Percentiles rank a stretch among this genome's conserved stretches.
phyloP scores from a whole-genome alignment of 116 monocot genomes.

The Zostera marina region DNA sequence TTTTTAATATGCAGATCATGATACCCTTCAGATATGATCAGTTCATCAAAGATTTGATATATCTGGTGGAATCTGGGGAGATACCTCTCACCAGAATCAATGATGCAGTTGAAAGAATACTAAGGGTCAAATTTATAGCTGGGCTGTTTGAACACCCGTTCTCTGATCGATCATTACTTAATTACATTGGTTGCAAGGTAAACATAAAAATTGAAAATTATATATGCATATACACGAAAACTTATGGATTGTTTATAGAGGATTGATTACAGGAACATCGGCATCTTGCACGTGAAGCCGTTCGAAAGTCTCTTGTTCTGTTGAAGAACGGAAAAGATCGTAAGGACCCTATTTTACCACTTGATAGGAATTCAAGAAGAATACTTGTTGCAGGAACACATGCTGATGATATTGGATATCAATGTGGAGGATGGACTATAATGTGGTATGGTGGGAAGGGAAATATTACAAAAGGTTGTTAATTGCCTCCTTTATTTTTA shows the following conservation, averaged over 20 bases:
- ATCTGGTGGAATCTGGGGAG: constrained; percentile 65
- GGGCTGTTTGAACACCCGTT: constrained; percentile 82
- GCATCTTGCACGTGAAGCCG: constrained; percentile 58
- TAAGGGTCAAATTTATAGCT: constrained; percentile 75
- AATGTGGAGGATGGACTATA: constrained; percentile 95
- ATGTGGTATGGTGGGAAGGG: constrained; percentile 58
- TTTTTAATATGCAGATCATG: constrained; percentile 39
- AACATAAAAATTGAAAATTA: background rate
- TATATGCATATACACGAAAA: too few species aligned
- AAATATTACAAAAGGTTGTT: constrained; percentile 42
- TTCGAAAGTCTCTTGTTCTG: constrained; percentile 71
- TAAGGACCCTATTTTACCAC: constrained; percentile 45
- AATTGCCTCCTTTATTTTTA: background rate
- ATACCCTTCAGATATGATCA: constrained; percentile 53
- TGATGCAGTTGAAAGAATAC: constrained; percentile 73
- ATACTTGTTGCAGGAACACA: constrained; percentile 65
- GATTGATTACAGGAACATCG: constrained; percentile 45
- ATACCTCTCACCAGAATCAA: constrained; percentile 65
- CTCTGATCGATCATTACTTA: constrained; percentile 48
- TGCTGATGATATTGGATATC: constrained; percentile 83
- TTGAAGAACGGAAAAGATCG: constrained; percentile 69
- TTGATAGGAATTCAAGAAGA: constrained; percentile 55
- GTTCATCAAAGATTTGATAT: constrained; percentile 56
- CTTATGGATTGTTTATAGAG: too few species aligned
- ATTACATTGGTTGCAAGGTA: constrained; percentile 66